A percentile compares a stretch with the other conserved stretches of the same genome.
Conservation (phyloP, 140 eudicot genomes). For the Senecio squalidus region DNA sequence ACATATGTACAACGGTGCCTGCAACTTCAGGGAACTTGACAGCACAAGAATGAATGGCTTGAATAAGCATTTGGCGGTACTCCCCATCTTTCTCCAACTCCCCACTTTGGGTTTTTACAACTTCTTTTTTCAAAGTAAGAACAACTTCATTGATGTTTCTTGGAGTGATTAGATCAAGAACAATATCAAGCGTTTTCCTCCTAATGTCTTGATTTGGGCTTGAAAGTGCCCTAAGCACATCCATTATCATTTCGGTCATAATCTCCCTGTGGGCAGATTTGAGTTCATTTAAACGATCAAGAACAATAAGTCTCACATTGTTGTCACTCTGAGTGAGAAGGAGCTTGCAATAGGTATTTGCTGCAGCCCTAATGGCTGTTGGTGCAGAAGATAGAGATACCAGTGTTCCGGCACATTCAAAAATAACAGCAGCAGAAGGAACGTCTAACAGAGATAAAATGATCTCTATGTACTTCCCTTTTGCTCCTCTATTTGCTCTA, state of each 20-base stretch:
- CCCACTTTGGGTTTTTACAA: slow-evolving; percentile 48
- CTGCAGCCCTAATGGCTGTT: slow-evolving; percentile 58
- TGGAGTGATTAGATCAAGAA: slow-evolving; percentile 60
- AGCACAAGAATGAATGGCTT: slow-evolving; percentile 73
- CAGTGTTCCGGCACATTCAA: slow-evolving; percentile 60
- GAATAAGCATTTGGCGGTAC: slow-evolving; percentile 65
- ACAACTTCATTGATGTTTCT: slow-evolving; percentile 60
- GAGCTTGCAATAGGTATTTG: slow-evolving; percentile 64
- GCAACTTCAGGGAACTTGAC: slow-evolving; percentile 68
- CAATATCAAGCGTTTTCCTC: slow-evolving; percentile 58
- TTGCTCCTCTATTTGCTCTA: slow-evolving; percentile 44
- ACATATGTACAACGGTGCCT: slow-evolving; percentile 50
- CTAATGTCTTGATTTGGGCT: slow-evolving; percentile 69
- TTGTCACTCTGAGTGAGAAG: slow-evolving; percentile 58
- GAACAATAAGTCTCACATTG: slow-evolving; percentile 70
- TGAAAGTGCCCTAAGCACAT: slow-evolving; percentile 57
- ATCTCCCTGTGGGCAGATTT: slow-evolving; percentile 52
- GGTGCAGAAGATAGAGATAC: slow-evolving; percentile 65
- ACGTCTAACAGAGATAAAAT: slow-evolving; percentile 45
- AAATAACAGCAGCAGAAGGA: slow-evolving; percentile 64
- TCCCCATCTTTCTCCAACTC: slow-evolving; percentile 66
- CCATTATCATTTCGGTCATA: slow-evolving; percentile 72
- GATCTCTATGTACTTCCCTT: slow-evolving; percentile 53
- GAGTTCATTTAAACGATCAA: slow-evolving; percentile 54
- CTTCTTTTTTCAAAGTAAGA: slow-evolving; percentile 61